These are phyloP conservation scores for Verticillium tricorpus DNA, from an alignment of 2,329 filamentous ascomycete species.

Conservation along the genomic window DNA sequence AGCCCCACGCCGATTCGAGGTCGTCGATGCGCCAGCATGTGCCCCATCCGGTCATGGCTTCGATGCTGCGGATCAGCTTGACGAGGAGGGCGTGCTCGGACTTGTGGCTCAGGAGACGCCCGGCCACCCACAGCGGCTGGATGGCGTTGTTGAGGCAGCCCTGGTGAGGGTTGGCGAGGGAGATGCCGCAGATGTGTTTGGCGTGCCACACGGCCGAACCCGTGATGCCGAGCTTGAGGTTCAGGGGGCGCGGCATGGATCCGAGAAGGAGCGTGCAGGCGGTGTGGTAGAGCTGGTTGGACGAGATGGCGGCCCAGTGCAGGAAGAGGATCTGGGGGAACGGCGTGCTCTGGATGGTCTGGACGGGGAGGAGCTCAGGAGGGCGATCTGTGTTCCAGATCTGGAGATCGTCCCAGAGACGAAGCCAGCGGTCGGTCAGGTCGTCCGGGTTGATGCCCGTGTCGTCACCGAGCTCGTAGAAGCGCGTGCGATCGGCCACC, in stretches of 20 bases:
- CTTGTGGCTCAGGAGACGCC: slow-evolving; percentile 46
- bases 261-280: slow-evolving; percentile 47
- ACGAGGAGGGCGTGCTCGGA: slow-evolving; percentile 34
- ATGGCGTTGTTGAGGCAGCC: slow-evolving; percentile 54
- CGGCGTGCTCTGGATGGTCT: slow-evolving; percentile 34
- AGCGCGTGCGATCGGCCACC: slow-evolving; percentile 42
- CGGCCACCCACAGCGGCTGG: slow-evolving; percentile 53
- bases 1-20: slow-evolving; percentile 37
- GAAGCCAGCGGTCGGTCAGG: slow-evolving; percentile 40
- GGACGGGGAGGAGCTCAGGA: slow-evolving; percentile 38
- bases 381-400: slow-evolving; percentile 43
- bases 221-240: slow-evolving; percentile 15
- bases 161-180: slow-evolving; percentile 48
- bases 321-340: slow-evolving; percentile 50
- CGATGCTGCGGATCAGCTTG: slow-evolving; percentile 43
- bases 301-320: slow-evolving; percentile 51
- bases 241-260: slow-evolving; percentile 27
- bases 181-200: slow-evolving; percentile 51
- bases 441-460: slow-evolving; percentile 30
- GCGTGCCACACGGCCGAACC: slow-evolving; percentile 50
- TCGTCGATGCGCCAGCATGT: slow-evolving; percentile 49
- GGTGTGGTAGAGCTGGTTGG: slow-evolving; percentile 54
- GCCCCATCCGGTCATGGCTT: slow-evolving; percentile 48
- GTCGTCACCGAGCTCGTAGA: slow-evolving; percentile 39
- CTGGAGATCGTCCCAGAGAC: slow-evolving; percentile 45